Evolutionary conservation across 352 stramenopile genomes (phyloP), one percentile per base, ranked within the genome.

Genomic region (Globisporangium spinosum): DNA sequence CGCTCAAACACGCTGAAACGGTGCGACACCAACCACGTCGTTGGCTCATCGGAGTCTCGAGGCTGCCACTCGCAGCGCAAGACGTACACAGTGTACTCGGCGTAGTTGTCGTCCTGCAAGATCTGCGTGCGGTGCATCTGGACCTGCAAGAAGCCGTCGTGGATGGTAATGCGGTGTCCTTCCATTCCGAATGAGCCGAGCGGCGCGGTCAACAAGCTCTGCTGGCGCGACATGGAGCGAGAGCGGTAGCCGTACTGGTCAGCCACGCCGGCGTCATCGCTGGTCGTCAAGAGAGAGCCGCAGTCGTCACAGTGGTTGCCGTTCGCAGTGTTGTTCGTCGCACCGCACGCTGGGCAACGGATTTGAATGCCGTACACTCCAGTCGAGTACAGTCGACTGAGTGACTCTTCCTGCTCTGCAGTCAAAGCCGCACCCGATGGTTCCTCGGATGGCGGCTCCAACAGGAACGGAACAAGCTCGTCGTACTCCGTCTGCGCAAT

Each of bases 11-110:
- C 79, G 22, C 77, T 87, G 65, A 91, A 91, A 32, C 82, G 82
- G 66, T 91, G 80, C 69, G 82, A 91, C 38, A 91, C 81, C 38
- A 91, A 74, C 82, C 80, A 91, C 58, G 79, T 80, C 20, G 79
- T 89, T 1, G 78, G 71, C 58, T 89, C 75, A 8, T 62, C 64
- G 1, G 69, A 68, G 25, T 91, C 86, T 57, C 87, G 89, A 2
- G 86, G 73, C 66, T 94, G 85, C 86, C 86, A 96, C 67, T 90
- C 74, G 68, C 88, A 96, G 62, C 85, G 85, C 58, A 96, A 74
- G 67, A 96, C 88, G 68, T 96, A 96, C 62, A 94, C 88, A 32
- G 88, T 96, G 77, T 96, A 96, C 66, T 96, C 86, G 43, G 82
- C 85, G 62, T 93, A 96, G 74, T 94, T 96, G 77, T 94, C 88